These are phyloP conservation scores for Thraustochytrium sp. DNA, from an alignment of 352 stramenopile genomes.

Conservation along the genomic window DNA sequence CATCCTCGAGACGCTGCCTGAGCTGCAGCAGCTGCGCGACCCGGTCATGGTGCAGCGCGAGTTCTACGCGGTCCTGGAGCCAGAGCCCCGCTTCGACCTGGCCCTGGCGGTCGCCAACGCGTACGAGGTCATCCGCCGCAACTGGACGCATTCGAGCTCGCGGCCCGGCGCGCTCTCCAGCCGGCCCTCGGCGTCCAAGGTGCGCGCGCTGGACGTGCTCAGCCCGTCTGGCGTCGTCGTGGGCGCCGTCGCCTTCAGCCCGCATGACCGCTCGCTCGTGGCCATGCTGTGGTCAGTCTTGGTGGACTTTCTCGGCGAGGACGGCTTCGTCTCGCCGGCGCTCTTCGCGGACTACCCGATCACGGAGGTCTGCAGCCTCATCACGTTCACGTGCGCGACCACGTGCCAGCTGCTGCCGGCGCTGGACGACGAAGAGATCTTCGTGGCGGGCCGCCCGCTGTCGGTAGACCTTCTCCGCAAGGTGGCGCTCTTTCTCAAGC, in stretches of 20 bases:
- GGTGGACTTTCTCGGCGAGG: neutral
- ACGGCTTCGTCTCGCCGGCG: neutral
- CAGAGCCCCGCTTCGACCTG: neutral
- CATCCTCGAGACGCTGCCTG: neutral
- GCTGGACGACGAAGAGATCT: constrained; percentile 36
- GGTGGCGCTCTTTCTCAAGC: neutral
- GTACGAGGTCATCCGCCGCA: neutral
- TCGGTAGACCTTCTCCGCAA: neutral
- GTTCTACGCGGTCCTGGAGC: constrained; percentile 7
- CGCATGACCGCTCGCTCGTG: neutral
- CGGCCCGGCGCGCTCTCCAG: neutral
- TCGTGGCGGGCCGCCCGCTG: neutral
- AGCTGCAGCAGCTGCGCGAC: neutral
- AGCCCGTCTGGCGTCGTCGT: constrained; percentile 1
- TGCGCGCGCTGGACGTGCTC: neutral
- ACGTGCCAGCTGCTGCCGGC: constrained; percentile 23
- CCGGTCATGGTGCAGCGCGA: neutral
- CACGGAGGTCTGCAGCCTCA: neutral
- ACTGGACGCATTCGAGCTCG: neutral
- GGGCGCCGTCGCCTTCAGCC: neutral
- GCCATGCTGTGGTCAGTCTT: neutral
- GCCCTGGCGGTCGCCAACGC: neutral
- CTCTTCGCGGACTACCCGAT: neutral
- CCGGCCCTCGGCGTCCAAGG: neutral
- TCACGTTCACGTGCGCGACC: neutral